A percentile compares a stretch with the other conserved stretches of the same genome.
phyloP scores from a whole-genome alignment of 2,329 filamentous ascomycete species.

The Ophiocordyceps sinensis region DNA sequence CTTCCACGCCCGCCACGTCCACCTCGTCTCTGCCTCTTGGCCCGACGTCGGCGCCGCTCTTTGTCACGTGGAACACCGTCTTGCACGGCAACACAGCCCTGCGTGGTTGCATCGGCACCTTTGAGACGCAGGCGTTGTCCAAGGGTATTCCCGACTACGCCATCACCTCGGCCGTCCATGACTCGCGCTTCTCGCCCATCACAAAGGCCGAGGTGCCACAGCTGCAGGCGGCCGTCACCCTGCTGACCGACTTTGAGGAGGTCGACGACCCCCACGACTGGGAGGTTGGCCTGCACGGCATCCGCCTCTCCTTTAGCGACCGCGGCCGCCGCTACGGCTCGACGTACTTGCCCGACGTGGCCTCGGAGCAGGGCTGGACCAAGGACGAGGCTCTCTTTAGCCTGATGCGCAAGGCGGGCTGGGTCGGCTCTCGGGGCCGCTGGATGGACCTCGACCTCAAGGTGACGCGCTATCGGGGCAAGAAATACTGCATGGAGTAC shows the following conservation, averaged over 20 bases:
- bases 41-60: conserved; percentile 53
- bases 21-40: conserved; percentile 23
- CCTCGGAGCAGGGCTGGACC: conserved; percentile 84
- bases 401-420: conserved; percentile 89
- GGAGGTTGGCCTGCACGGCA: conserved; percentile 72
- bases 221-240: conserved; percentile 57
- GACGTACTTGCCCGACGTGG: conserved; percentile 87
- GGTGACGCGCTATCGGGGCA: conserved; percentile 76
- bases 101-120: conserved; percentile 93
- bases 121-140: conserved; percentile 61
- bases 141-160: conserved; percentile 67
- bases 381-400: conserved; percentile 85
- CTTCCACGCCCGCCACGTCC: conserved; percentile 30
- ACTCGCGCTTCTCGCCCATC: conserved; percentile 47
- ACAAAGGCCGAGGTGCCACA: conserved; percentile 35
- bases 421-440: conserved; percentile 62
- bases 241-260: conserved; percentile 75
- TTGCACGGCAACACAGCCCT: conserved; percentile 36
- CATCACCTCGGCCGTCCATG: conserved; percentile 57
- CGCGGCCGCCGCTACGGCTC: conserved; percentile 61
- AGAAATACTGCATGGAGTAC: conserved; percentile 58
- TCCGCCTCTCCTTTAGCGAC: conserved; percentile 74
- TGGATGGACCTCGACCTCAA: conserved; percentile 72
- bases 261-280: conserved; percentile 65
- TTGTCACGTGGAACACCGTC: conserved; percentile 87